Evolutionary conservation across 108 stramenopile species (phyloP).

Genomic region (Nannochloropsis salina): DNA sequence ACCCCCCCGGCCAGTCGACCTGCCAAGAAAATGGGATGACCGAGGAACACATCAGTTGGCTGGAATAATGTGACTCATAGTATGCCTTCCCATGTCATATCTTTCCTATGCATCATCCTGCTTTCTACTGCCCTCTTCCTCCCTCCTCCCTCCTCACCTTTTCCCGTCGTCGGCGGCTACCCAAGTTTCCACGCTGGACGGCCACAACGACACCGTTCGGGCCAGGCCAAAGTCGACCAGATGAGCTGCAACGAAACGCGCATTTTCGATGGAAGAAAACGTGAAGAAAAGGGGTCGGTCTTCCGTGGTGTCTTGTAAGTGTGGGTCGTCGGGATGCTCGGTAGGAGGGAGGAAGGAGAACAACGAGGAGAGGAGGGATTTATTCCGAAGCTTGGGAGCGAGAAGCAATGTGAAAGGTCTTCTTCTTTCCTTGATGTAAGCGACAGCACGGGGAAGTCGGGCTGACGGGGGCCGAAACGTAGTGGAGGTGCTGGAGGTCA

Average conservation of each 20-base stretch:
- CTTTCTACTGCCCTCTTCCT: neutral
- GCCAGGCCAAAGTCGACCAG: neutral
- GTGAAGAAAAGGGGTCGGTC: slow-evolving; percentile 2
- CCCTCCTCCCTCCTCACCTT: neutral
- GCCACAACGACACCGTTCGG: neutral
- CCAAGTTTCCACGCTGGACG: neutral
- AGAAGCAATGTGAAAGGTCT: no score
- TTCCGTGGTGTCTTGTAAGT: neutral
- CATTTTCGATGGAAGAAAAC: neutral
- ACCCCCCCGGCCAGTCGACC: neutral
- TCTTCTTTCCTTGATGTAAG: no score
- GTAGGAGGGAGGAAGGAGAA: no score
- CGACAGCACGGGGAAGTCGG: no score
- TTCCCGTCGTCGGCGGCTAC: neutral
- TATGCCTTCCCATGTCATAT: no score
- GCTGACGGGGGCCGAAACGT: no score
- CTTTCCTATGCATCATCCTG: no score
- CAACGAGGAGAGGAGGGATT: neutral
- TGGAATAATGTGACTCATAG: no score
- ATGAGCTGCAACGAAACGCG: neutral
- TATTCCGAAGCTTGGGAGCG: no score
- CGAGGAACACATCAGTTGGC: no score
- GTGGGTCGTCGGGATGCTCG: no score
- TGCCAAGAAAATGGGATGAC: neutral
- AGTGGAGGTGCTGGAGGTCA: no score